Percentiles rank a stretch among this genome's conserved stretches.
These are phyloP conservation scores for Yamadazyma siamensis DNA, from an alignment of 1,139 yeast genomes.

Conservation along the genomic window DNA sequence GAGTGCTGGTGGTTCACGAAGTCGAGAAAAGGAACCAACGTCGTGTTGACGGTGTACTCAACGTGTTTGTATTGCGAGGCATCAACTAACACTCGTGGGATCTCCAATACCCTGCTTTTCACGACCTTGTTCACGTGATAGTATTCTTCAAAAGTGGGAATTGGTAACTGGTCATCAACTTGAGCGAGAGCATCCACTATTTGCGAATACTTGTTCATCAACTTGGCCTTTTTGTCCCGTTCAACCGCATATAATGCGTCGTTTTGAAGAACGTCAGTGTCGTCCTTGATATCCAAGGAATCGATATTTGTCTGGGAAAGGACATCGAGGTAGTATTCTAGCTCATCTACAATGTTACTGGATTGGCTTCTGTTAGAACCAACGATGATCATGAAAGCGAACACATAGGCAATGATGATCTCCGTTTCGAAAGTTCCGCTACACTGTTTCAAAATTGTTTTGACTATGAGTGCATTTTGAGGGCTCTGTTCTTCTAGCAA, in stretches of 20 bases:
- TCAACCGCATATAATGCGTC: constrained; percentile 16
- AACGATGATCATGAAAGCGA: constrained; percentile 18
- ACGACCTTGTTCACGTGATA: constrained; percentile 49
- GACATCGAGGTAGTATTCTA: constrained; percentile 25
- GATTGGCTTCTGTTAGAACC: constrained; percentile 4
- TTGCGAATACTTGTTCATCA: constrained; percentile 13
- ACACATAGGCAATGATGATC: constrained; percentile 26
- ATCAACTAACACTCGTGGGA: constrained; percentile 32
- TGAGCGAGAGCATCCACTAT: constrained; percentile 7
- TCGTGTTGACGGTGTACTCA: constrained; percentile 44
- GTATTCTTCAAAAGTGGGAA: constrained; percentile 24
- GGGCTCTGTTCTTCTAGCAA: constrained; percentile 18
- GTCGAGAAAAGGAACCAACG: constrained; percentile 65
- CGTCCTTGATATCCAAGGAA: constrained; percentile 7
- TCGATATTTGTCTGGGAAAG: constrained; percentile 19
- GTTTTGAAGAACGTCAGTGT: constrained; percentile 4
- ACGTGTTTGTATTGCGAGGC: constrained; percentile 17
- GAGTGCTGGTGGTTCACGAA: constrained; percentile 56
- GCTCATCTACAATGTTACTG: constrained; percentile 4
- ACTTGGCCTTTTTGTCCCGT: constrained; percentile 11
- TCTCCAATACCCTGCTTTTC: constrained; percentile 58
- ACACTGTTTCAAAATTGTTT: constrained; percentile 19
- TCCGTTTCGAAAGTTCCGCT: constrained; percentile 25
- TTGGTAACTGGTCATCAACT: constrained; percentile 11
- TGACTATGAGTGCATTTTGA: constrained; percentile 19